Conservation (phyloP, 768 basidiomycete genomes). For the Lyophyllum shimeji region DNA sequence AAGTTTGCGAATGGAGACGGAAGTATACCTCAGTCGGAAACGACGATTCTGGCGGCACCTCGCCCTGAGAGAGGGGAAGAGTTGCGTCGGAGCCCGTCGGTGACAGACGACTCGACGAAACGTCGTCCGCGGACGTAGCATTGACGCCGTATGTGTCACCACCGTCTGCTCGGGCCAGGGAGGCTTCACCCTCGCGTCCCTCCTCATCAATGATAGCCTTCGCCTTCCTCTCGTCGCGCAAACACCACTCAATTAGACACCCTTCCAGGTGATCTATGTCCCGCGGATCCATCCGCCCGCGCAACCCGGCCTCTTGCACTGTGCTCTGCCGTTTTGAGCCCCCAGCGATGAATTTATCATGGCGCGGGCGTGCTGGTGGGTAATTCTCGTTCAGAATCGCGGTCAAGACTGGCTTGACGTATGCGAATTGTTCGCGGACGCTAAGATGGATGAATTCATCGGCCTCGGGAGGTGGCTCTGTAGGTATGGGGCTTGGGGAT, state of each 20-base stretch:
- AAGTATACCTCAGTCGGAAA: constrained; percentile 9
- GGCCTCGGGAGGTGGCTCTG: constrained; percentile 39
- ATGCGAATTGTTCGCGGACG: constrained; percentile 60
- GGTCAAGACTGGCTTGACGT: constrained; percentile 60
- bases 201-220: constrained; percentile 16
- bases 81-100: constrained; percentile 10
- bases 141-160: not conserved
- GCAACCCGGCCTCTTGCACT: constrained; percentile 29
- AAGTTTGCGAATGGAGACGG: not conserved
- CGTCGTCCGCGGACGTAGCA: not conserved
- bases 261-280: constrained; percentile 35
- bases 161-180: not conserved
- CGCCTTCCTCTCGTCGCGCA: constrained; percentile 28
- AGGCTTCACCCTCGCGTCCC: not conserved
- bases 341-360: constrained; percentile 59
- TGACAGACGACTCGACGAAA: not conserved
- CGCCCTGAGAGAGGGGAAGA: constrained; percentile 18
- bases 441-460: constrained; percentile 46
- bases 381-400: constrained; percentile 61
- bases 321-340: constrained; percentile 45
- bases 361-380: constrained; percentile 46
- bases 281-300: constrained; percentile 42
- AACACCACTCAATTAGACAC: constrained; percentile 42
- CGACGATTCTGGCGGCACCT: constrained; percentile 25
- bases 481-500: constrained; percentile 40